Percentiles rank a stretch among this genome's conserved stretches.
These are phyloP conservation scores for Saccharomyces paradoxus DNA, from an alignment of 805 yeast species.

Conservation along the genomic window DNA sequence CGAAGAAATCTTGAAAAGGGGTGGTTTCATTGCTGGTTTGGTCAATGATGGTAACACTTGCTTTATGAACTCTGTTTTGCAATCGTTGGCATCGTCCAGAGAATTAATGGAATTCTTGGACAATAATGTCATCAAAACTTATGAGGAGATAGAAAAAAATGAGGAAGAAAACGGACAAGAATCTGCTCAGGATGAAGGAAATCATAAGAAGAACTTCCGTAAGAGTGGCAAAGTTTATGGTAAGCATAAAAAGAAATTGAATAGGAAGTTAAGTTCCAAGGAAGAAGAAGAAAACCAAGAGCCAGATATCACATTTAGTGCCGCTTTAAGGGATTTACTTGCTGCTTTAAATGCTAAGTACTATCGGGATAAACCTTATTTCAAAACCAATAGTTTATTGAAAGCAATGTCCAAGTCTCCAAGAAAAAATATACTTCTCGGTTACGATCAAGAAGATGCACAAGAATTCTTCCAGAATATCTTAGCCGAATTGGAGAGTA, in stretches of 20 bases:
- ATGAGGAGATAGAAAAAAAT: conserved; percentile 4
- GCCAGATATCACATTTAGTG: conserved; percentile 40
- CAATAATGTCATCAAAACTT: conserved; percentile 25
- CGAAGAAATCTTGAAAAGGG: conserved; percentile 40
- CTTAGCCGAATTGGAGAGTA: conserved; percentile 54
- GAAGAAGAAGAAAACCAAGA: conserved; percentile 9
- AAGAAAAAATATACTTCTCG: conserved; percentile 64
- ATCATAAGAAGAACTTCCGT: conserved; percentile 5
- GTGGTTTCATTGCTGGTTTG: conserved; percentile 78
- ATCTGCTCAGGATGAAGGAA: conserved; percentile 17
- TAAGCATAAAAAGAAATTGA: conserved; percentile 12
- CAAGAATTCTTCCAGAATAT: conserved; percentile 88
- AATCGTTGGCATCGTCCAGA: conserved; percentile 67
- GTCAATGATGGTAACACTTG: conserved; percentile 90
- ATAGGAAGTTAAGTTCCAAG: conserved; percentile 4
- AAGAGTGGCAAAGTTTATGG: conserved; percentile 14
- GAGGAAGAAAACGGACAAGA: conserved; percentile 11
- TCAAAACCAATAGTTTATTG: conserved; percentile 51
- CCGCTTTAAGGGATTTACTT: conserved; percentile 44
- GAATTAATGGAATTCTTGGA: conserved; percentile 51
- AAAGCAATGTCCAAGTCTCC: conserved; percentile 72
- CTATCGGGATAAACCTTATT: conserved; percentile 47
- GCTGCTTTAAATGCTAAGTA: conserved; percentile 48
- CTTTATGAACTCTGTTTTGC: conserved; percentile 87
- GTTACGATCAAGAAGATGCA: conserved; percentile 93